Base-by-base conservation (phyloP, 2,329 filamentous ascomycete genomes). In the Pseudogymnoascus sp. region DNA sequence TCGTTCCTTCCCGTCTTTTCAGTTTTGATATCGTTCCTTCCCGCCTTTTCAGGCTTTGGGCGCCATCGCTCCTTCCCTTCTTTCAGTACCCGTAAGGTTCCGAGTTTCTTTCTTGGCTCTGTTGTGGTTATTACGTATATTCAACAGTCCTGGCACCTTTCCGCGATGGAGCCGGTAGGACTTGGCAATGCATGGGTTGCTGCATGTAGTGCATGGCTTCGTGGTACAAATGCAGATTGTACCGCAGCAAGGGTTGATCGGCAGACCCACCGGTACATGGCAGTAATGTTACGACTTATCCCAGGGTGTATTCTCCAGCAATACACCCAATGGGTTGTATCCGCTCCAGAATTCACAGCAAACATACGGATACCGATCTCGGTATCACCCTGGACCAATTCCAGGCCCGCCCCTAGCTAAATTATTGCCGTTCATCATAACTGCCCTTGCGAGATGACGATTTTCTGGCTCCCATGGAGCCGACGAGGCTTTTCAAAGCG, bases 301-400 rank as follows among this genome's bases (percentile, higher is more conserved):
- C 47, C 13, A 23, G 11, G 33, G 31, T 60, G 31, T 28, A 35
- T 36, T 33, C 31, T 21, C 10, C 15, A 6, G 3, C n/a, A 23
- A 38, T 23, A 28, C 15, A 19, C 13, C 59, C 59, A 36, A 28
- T 36, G 59, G 21, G 31, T 11, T 33, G 31, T 60, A 13, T 40
- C 15, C 10, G 57, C 31, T 38, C 36, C 4, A 60, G 57, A 38
- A 60, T 60, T 17, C n/a, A 60, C 19, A 38, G 59, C 17, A 40
- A 60, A 17, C 23, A 70, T 31, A 21, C 69, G 67, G 9, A 64
- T 53, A 17, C 67, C 67, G n/a, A 71, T 62, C n/a, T 68, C 68
- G 15, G 60, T 23, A 23, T 65, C 64, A 26, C 67, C 70, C 19
- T 67, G 47, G 7, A 67, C 11, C 4, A 72, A 40, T 36, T 28